Base-by-base conservation (phyloP, 1,284 basidiomycete species). In the Grifola frondosa region DNA sequence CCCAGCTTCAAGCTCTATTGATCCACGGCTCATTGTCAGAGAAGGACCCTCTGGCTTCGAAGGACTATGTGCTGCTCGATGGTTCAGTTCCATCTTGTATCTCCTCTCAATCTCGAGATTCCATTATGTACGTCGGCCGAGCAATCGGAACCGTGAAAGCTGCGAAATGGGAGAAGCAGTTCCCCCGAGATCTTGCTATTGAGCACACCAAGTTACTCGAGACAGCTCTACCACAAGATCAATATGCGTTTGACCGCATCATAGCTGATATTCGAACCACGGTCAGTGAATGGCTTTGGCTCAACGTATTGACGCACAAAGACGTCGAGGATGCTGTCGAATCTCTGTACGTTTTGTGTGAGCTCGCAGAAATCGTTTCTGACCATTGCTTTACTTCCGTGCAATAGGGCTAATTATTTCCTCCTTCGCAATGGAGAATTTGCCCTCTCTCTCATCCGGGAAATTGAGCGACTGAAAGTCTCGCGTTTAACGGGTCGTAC, bases 201-300 rank as follows among this genome's bases (percentile, higher is more conserved):
- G 75, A 80, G 15, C 81, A 92, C 60, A 80, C 85, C 12, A 70
- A 65, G 31, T 57, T 85, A 30, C 64, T 94, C 2, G 80, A 84
- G 50, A 68, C 67, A 5, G 82, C 85, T 1, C 70, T 86, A 5
- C 82, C 88, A 1, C 79, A 89, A 57, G 82, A 89, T 49, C 78
- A 80, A 42, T 84, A 87, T 50, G 74, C 71, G n/a, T 88, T 94
- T 54, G 88, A 90, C 57, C 67, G 72, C 15, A 77, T 84, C 44
- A 78, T 93, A 22, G 70, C 78, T 19, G 78, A 83, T 44, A 86
- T 92, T 39, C 68, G 86, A 44, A 82, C 75, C 3, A 79, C 83
- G 44, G 75, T 90, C 44, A 85, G 88, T 52, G 91, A 93, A 68
- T 96, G 92, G 92, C 71, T 96, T 3, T 96, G 93, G 91, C 68